Base-by-base conservation (phyloP, 305 asterid species). In the Solanum hybrid region DNA sequence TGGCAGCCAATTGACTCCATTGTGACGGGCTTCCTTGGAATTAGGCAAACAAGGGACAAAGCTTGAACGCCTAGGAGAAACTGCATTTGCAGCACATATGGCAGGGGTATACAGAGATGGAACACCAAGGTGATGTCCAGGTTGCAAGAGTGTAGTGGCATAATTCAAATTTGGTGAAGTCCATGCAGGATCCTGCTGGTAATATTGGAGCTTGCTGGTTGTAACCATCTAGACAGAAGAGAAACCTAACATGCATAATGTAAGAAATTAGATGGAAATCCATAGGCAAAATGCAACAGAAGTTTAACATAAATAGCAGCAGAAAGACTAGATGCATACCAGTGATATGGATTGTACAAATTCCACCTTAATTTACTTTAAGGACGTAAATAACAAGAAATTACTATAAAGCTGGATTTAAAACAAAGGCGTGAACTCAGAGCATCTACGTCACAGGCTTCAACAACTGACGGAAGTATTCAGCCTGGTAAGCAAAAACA, bases 391-490 rank as follows among this genome's bases (percentile, higher is more conserved):
- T 45, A 33, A 39, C 41, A 89, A 89, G 65, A 89, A 89, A 79
- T 45, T 51, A 89, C 87, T 89, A 29, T 32, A 79, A 89, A 65
- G 29, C 84, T 51, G 76, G 76, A 51, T 51, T 83, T 84, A 10
- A 84, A 20, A 84, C 88, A 84, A 51, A 84, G 41, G 88, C 4
- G 5, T 51, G 79, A 79, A 79, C 79, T 89, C 76, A 51, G 85
- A 51, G 12, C 84, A 90, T 91, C 98, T 96, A 96, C 97, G 97
- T 96, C 36, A 96, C 99, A 86, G 99, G 99, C 91, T 96, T 96
- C 92, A 96, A 96, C 95, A 96, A 93, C 15, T 96, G 99, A 39
- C 99, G 97, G 92, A 96, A 96, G 92, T 96, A 96, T 88, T 96
- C 97, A 90, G 98, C 98, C 99, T 96, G 96, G 73, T 27, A 33